Conservation (phyloP, 495 filamentous ascomycete species). For the Talaromyces wortmannii region DNA sequence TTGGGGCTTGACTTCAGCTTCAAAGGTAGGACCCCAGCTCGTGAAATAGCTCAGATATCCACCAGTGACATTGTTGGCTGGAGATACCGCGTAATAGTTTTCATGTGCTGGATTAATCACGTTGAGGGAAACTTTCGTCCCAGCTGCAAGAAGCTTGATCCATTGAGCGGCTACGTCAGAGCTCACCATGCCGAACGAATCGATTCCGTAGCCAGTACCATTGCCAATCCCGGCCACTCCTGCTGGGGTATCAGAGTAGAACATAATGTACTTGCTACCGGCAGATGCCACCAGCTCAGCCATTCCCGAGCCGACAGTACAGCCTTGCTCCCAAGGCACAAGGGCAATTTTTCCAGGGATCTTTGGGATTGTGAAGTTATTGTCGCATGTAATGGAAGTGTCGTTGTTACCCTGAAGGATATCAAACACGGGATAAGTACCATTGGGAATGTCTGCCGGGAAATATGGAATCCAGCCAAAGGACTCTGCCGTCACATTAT, state of each 20-base stretch:
- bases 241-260: conserved; percentile 38
- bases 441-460: conserved; percentile 10
- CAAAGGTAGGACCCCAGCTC: conserved; percentile 50
- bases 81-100: neutral
- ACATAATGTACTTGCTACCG: conserved; percentile 46
- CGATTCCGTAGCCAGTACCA: conserved; percentile 3
- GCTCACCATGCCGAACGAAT: conserved; percentile 18
- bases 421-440: conserved; percentile 32
- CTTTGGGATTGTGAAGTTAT: conserved; percentile 32
- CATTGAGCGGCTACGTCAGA: conserved; percentile 40
- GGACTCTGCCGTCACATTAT: conserved; percentile 7
- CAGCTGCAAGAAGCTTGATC: conserved; percentile 33
- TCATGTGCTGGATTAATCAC: conserved; percentile 13
- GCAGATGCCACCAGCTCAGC: conserved; percentile 38
- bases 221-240: conserved; percentile 7
- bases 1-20: conserved; percentile 48
- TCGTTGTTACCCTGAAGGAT: conserved; percentile 28
- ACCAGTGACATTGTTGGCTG: conserved; percentile 6
- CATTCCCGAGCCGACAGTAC: conserved; percentile 32
- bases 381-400: conserved; percentile 35
- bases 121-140: conserved; percentile 30
- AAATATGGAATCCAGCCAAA: conserved; percentile 10
- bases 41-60: conserved; percentile 41
- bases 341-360: conserved; percentile 45
- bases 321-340: conserved; percentile 46